phyloP scores from a whole-genome alignment of 73 alveolate species.

The Stentor coeruleus region DNA sequence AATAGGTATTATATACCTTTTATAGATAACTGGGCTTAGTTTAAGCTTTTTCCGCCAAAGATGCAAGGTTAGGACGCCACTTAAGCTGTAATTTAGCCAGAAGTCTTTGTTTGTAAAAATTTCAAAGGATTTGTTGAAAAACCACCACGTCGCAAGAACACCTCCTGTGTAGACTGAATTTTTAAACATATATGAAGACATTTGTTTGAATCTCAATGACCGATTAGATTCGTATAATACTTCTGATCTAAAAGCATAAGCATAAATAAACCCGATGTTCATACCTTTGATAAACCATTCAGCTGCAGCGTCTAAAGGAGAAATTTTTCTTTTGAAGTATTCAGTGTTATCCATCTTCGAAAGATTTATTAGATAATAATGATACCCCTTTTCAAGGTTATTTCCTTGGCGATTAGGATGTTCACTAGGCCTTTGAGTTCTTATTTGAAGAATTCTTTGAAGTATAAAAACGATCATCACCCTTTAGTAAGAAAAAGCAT shows the following conservation, averaged over 20 bases:
- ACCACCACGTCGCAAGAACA: not conserved
- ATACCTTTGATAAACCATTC: not conserved
- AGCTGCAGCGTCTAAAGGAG: not conserved
- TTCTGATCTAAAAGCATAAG: not conserved
- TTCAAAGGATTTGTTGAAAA: not conserved
- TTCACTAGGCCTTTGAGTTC: not conserved
- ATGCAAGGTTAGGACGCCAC: not conserved
- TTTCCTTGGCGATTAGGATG: not conserved
- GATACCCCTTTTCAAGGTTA: conserved; percentile 1
- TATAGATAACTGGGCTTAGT: too few species aligned
- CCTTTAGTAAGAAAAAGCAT: not conserved
- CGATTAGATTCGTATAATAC: not conserved
- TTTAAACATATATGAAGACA: not conserved
- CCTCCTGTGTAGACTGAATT: not conserved
- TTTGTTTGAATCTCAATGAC: not conserved
- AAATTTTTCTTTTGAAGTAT: not conserved
- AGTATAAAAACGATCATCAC: not conserved
- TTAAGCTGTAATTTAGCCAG: not conserved
- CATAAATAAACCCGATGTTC: not conserved
- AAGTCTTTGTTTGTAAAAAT: not conserved
- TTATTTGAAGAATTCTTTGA: not conserved
- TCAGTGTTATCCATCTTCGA: not conserved
- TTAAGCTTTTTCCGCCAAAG: too few species aligned
- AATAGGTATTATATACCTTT: too few species aligned
- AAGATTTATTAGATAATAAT: not conserved